Evolutionary conservation across 2,329 filamentous ascomycete genomes (phyloP).

Genomic region (Diaporthe helianthi): DNA sequence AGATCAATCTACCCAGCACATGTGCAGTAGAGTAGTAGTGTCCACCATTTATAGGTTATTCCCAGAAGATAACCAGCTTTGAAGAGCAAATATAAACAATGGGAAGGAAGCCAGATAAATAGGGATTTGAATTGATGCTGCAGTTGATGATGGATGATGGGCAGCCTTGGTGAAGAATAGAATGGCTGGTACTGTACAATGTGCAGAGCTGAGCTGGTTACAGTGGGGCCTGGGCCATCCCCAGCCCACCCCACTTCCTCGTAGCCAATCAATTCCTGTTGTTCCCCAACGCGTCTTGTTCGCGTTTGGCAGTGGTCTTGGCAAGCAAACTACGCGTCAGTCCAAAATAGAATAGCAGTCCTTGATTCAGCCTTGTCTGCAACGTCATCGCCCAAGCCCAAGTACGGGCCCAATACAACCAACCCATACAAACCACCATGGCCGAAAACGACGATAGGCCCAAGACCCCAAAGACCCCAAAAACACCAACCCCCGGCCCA

Average conservation of each 20-base stretch:
- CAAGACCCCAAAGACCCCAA: slow-evolving; percentile 47
- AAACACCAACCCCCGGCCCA: slow-evolving; percentile 26
- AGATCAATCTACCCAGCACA: background rate
- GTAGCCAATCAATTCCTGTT: background rate
- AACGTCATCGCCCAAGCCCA: slow-evolving; percentile 13
- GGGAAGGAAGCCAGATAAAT: background rate
- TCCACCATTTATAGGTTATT: background rate
- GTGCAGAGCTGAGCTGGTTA: background rate
- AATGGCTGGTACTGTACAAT: background rate
- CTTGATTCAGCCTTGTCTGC: slow-evolving; percentile 5
- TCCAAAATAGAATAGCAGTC: background rate
- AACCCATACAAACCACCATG: slow-evolving; percentile 25
- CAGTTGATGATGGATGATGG: background rate
- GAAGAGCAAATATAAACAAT: background rate
- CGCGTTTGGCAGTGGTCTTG: background rate
- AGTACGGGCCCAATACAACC: background rate
- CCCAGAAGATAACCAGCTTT: background rate
- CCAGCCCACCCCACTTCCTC: background rate
- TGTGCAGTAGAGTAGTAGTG: no score
- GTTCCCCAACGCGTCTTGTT: background rate
- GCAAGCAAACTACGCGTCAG: background rate
- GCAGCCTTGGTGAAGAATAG: background rate
- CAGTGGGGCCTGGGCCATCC: no score
- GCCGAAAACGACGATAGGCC: slow-evolving; percentile 55
- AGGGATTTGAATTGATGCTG: background rate